phyloP scores from a whole-genome alignment of 495 filamentous ascomycete genomes.

The Penicillium lividum region DNA sequence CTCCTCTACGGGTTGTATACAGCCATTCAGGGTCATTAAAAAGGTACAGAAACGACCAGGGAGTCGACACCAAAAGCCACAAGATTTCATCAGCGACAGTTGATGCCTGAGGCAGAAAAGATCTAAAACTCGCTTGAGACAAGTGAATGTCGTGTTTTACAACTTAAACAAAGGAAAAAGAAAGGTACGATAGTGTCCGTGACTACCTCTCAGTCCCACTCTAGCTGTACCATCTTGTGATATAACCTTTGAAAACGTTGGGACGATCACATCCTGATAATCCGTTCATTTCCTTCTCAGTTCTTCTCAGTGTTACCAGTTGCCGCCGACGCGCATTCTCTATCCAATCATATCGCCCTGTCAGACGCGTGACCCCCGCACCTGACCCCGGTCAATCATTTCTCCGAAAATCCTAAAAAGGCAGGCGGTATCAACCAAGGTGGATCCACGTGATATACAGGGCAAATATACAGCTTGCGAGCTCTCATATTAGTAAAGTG shows the following conservation, averaged over 20 bases:
- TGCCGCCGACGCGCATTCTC: background rate
- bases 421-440: constrained; percentile 2
- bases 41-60: constrained; percentile 5
- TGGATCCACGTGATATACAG: constrained; percentile 1
- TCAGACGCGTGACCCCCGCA: constrained; percentile 1
- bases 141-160: background rate
- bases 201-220: background rate
- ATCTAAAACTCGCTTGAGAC: background rate
- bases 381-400: constrained; percentile 5
- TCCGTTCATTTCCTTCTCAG: constrained; percentile 3
- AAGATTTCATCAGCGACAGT: background rate
- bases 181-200: constrained; percentile 5
- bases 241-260: constrained; percentile 1
- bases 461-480: constrained; percentile 3
- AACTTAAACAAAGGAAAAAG: background rate
- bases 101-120: constrained; percentile 3
- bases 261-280: constrained; percentile 7
- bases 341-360: background rate
- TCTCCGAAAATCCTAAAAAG: background rate
- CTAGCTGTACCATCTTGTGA: constrained; percentile 1
- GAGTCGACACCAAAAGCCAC: background rate
- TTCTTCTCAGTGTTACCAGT: background rate
- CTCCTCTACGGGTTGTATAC: constrained; percentile 3
- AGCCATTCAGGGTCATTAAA: constrained; percentile 4
- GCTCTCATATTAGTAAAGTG: constrained; percentile 10